Conservation (phyloP, 768 basidiomycete genomes). For the Neoboletus magnificus region DNA sequence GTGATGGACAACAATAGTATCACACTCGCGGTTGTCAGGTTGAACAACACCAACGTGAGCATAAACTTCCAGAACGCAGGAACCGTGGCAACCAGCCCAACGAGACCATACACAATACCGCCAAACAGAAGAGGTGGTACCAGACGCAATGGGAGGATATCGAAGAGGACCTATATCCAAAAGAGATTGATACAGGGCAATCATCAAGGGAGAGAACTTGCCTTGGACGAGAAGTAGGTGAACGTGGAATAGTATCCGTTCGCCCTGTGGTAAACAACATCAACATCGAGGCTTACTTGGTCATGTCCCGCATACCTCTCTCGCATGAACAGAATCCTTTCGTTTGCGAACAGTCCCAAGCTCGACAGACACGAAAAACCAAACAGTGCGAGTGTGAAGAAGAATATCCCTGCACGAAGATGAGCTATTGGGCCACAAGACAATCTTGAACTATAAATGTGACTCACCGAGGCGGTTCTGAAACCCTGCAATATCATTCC, state of each 20-base stretch:
- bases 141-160: slow-evolving; percentile 90
- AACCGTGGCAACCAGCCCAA: slow-evolving; percentile 91
- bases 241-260: slow-evolving; percentile 98
- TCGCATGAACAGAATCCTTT: slow-evolving; percentile 96
- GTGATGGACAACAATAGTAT: slow-evolving; percentile 89
- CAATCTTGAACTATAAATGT: not conserved
- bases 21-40: slow-evolving; percentile 90
- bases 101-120: slow-evolving; percentile 91
- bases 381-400: slow-evolving; percentile 95
- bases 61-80: slow-evolving; percentile 97
- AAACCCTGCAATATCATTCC: slow-evolving; percentile 94
- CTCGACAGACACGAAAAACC: slow-evolving; percentile 97
- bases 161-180: slow-evolving; percentile 75
- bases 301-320: slow-evolving; percentile 61
- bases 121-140: slow-evolving; percentile 96
- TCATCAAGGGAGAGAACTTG: slow-evolving; percentile 15
- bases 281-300: not conserved
- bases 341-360: slow-evolving; percentile 89
- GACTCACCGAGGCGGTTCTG: slow-evolving; percentile 84
- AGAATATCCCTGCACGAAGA: slow-evolving; percentile 70
- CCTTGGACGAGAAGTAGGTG: slow-evolving; percentile 96
- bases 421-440: not conserved
- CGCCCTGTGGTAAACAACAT: slow-evolving; percentile 48
- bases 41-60: slow-evolving; percentile 93
- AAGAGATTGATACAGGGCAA: not conserved